phyloP scores from a whole-genome alignment of 2,329 filamentous ascomycete genomes.

The Cordyceps cateniannulata region DNA sequence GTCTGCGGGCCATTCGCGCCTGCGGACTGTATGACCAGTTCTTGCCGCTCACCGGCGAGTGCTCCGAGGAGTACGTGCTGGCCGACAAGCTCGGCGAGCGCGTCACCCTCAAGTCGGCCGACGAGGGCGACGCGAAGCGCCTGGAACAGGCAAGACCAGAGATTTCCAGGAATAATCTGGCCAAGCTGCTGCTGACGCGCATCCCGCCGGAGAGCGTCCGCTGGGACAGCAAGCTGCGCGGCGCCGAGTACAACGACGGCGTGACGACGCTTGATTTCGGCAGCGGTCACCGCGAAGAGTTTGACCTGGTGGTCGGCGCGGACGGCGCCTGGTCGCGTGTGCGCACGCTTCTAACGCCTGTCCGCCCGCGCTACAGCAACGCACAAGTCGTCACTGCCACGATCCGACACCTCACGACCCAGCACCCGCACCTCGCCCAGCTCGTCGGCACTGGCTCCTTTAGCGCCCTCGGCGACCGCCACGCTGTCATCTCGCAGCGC shows the following conservation, averaged over 20 bases:
- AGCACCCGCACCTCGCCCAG: slow-evolving; percentile 31
- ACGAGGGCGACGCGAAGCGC: neutral
- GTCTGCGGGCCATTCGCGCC: slow-evolving; percentile 37
- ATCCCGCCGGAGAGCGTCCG: slow-evolving; percentile 26
- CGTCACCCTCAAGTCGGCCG: slow-evolving; percentile 18
- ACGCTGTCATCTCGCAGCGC: slow-evolving; percentile 30
- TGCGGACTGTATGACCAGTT: slow-evolving; percentile 58
- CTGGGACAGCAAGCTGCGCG: slow-evolving; percentile 26
- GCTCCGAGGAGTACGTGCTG: slow-evolving; percentile 33
- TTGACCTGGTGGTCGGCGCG: slow-evolving; percentile 33
- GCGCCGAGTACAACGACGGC: slow-evolving; percentile 9
- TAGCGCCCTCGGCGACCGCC: slow-evolving; percentile 2
- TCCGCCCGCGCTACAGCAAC: slow-evolving; percentile 32
- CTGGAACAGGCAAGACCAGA: slow-evolving; percentile 25
- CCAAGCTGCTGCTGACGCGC: slow-evolving; percentile 26
- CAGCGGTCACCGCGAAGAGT: slow-evolving; percentile 16
- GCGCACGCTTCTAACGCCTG: slow-evolving; percentile 28
- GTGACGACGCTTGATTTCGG: slow-evolving; percentile 21
- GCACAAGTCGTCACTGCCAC: slow-evolving; percentile 31
- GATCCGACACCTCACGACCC: slow-evolving; percentile 25
- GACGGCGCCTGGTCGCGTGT: slow-evolving; percentile 36
- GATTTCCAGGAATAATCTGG: slow-evolving; percentile 32
- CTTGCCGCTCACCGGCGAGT: slow-evolving; percentile 52
- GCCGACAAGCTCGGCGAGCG: slow-evolving; percentile 23
- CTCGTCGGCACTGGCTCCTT: slow-evolving; percentile 15